Percentiles rank a stretch among this genome's conserved stretches.
phyloP scores from a whole-genome alignment of 78 protist species.

The Salpingoeca rosetta region DNA sequence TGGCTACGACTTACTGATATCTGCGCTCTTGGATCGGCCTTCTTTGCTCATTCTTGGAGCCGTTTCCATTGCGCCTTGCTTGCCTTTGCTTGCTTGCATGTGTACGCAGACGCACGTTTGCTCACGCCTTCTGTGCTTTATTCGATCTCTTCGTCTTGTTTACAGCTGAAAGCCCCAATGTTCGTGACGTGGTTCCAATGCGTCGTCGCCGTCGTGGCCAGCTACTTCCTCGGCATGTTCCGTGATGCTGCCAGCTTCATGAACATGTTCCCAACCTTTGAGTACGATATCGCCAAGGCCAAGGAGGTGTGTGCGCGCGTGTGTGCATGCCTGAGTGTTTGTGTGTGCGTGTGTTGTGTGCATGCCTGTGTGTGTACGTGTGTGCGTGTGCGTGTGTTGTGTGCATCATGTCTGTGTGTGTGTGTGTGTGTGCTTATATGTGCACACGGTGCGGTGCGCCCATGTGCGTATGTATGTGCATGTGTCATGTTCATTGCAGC shows the following conservation, averaged over 20 bases:
- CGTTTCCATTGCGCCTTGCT: neutral
- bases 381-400: too few species aligned
- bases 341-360: too few species aligned
- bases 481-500: too few species aligned
- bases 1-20: too few species aligned
- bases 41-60: neutral
- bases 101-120: too few species aligned
- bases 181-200: slow-evolving; percentile 14
- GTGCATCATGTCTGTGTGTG: too few species aligned
- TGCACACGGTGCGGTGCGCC: too few species aligned
- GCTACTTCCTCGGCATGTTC: neutral
- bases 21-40: neutral
- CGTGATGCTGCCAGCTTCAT: neutral
- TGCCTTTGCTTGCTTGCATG: neutral
- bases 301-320: neutral
- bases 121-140: neutral
- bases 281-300: neutral
- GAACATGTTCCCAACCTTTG: neutral
- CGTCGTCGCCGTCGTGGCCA: neutral
- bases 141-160: neutral
- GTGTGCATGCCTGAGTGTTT: too few species aligned
- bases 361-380: too few species aligned
- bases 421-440: too few species aligned
- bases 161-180: neutral
- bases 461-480: too few species aligned